phyloP scores from a whole-genome alignment of 495 filamentous ascomycete genomes.

The Penicillium samsonianum region DNA sequence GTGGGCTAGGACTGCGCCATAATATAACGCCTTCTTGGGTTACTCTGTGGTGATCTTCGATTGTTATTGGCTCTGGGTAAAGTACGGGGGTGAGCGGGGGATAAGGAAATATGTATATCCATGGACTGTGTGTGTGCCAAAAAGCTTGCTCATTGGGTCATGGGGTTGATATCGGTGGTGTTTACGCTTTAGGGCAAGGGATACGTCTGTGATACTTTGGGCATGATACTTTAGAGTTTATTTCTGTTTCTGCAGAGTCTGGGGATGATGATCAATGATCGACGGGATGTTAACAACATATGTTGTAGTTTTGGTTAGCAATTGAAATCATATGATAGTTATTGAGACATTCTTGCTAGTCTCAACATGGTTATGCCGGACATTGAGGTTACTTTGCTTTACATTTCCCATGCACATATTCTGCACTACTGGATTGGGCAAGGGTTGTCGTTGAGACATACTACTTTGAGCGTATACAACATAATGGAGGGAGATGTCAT shows the following conservation, averaged over 20 bases:
- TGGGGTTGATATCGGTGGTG: too few species aligned
- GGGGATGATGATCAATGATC: slow-evolving; percentile 4
- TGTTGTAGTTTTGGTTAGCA: background rate
- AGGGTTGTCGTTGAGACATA: background rate
- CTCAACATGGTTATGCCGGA: background rate
- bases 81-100: background rate
- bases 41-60: background rate
- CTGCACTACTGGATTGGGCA: background rate
- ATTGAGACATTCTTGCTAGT: background rate
- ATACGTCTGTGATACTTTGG: background rate
- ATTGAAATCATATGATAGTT: background rate
- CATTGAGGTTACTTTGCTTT: background rate
- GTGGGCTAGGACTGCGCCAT: background rate
- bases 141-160: too few species aligned
- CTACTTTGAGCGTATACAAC: background rate
- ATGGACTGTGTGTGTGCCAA: too few species aligned
- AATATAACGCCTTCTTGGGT: too few species aligned
- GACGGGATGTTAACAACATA: background rate
- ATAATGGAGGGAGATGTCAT: background rate
- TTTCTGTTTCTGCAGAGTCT: background rate
- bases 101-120: too few species aligned
- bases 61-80: background rate
- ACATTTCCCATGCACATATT: background rate
- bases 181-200: background rate
- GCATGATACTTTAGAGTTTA: background rate